Evolutionary conservation across 2,329 filamentous ascomycete genomes (phyloP).

Genomic region (Teratosphaeria viscida): DNA sequence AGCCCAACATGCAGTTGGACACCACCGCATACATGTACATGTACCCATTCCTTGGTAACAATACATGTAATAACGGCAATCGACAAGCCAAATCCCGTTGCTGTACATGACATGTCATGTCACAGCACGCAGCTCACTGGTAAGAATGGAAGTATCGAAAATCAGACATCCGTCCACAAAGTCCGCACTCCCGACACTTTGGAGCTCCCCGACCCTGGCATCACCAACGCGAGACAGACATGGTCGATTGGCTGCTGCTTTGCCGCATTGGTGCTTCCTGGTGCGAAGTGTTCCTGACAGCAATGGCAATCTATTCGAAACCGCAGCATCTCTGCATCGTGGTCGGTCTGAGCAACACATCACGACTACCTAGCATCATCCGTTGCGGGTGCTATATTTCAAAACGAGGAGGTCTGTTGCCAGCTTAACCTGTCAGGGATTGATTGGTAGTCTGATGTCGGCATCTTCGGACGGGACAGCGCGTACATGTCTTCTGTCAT

Average conservation of each 20-base stretch:
- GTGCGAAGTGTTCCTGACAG: no score
- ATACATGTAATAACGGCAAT: no score
- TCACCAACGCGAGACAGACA: neutral
- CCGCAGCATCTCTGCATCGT: neutral
- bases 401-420: neutral
- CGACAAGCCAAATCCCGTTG: no score
- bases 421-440: neutral
- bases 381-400: neutral
- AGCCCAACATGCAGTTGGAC: no score
- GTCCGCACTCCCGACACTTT: no score
- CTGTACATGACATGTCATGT: neutral
- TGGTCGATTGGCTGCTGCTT: no score
- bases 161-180: no score
- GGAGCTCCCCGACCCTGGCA: neutral
- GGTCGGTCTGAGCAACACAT: neutral
- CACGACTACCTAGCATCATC: neutral
- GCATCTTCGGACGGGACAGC: neutral
- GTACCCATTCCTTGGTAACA: no score
- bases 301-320: neutral
- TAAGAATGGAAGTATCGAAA: no score
- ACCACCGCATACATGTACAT: no score
- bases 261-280: no score
- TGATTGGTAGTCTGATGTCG: neutral
- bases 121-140: no score
- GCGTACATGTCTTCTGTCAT: neutral